A percentile compares a stretch with the other conserved stretches of the same genome.
These are phyloP conservation scores for Cladorrhinum samala DNA, from an alignment of 495 filamentous ascomycete genomes.

Conservation along the genomic window DNA sequence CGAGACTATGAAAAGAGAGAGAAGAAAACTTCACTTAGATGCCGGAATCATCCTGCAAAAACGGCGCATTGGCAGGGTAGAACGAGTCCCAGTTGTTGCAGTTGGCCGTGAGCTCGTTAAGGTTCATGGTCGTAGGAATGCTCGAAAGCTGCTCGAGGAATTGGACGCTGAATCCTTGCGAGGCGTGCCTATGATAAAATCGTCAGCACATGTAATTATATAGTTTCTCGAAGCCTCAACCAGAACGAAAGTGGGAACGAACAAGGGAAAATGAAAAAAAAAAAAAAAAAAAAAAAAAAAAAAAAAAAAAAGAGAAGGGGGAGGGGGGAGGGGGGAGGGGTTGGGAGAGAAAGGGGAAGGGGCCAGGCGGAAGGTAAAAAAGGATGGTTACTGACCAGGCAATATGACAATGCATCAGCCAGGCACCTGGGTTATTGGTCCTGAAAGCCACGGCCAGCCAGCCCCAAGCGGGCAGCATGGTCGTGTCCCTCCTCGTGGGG, in stretches of 20 bases:
- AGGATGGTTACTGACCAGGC: conserved; percentile 53
- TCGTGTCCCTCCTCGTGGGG: conserved; percentile 28
- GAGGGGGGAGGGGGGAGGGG: too few species aligned
- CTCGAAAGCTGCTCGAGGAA: conserved; percentile 26
- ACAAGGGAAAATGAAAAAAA: too few species aligned
- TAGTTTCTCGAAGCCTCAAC: too few species aligned
- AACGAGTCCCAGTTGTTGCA: conserved; percentile 23
- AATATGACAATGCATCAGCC: conserved; percentile 45
- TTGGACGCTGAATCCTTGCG: conserved; percentile 3
- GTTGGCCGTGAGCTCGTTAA: conserved; percentile 15
- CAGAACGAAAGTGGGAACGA: too few species aligned
- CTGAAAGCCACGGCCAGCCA: conserved; percentile 40
- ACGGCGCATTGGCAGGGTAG: conserved; percentile 19
- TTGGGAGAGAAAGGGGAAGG: too few species aligned
- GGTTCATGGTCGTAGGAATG: conserved; percentile 18
- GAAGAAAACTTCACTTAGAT: conserved; percentile 13
- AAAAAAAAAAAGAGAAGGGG: background rate
- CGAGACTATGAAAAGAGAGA: background rate
- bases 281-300: background rate
- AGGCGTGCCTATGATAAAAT: background rate
- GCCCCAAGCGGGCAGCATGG: conserved; percentile 34
- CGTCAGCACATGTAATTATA: too few species aligned
- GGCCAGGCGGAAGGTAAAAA: too few species aligned
- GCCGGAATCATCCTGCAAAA: conserved; percentile 21
- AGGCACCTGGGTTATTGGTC: conserved; percentile 42